Conservation (phyloP, 805 yeast species). For the Torulaspora delbrueckii region DNA sequence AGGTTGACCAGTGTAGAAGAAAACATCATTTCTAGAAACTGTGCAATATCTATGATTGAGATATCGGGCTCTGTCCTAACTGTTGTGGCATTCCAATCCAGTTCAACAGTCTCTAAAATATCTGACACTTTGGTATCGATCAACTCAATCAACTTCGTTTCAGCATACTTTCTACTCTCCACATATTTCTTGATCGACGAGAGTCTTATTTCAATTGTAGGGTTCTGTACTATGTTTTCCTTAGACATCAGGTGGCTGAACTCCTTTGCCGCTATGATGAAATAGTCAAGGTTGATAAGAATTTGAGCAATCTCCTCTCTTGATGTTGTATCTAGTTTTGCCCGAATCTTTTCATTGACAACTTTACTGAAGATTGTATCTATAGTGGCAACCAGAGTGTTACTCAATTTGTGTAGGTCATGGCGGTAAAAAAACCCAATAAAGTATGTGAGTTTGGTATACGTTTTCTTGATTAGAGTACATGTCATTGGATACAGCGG, state of each 20-base stretch:
- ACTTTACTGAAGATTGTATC: slow-evolving; percentile 66
- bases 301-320: slow-evolving; percentile 91
- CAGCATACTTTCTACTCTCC: slow-evolving; percentile 63
- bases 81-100: slow-evolving; percentile 66
- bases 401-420: slow-evolving; percentile 54
- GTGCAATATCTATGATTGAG: slow-evolving; percentile 77
- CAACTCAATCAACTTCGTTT: slow-evolving; percentile 71
- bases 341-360: slow-evolving; percentile 58
- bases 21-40: slow-evolving; percentile 78
- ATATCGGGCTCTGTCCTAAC: slow-evolving; percentile 60
- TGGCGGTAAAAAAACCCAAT: slow-evolving; percentile 61
- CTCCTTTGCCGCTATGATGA: slow-evolving; percentile 67
- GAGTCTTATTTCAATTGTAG: slow-evolving; percentile 42
- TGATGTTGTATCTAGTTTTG: slow-evolving; percentile 61
- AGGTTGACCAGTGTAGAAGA: slow-evolving; percentile 76
- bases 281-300: slow-evolving; percentile 81
- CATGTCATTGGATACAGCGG: slow-evolving; percentile 85
- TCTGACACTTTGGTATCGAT: slow-evolving; percentile 77
- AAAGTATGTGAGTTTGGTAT: slow-evolving; percentile 61
- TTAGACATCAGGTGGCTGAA: slow-evolving; percentile 43
- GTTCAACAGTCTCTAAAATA: slow-evolving; percentile 77
- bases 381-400: slow-evolving; percentile 53
- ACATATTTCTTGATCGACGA: slow-evolving; percentile 52
- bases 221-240: slow-evolving; percentile 35
- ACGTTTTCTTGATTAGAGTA: slow-evolving; percentile 60